phyloP scores from a whole-genome alignment of 495 filamentous ascomycete species.

The Penicillium manginii region DNA sequence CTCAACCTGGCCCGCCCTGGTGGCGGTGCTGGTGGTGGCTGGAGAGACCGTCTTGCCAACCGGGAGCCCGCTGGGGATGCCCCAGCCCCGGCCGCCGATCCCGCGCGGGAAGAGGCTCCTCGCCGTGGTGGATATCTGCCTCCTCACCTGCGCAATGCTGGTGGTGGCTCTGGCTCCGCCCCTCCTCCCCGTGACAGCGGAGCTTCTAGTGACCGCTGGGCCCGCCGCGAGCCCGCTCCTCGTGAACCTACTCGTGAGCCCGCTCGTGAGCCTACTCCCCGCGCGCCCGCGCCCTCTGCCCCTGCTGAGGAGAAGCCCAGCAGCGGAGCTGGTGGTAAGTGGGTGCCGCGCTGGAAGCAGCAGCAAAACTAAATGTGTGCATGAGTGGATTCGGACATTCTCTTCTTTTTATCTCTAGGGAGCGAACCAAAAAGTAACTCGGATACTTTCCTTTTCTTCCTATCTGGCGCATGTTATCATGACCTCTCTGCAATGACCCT shows the following conservation, averaged over 20 bases:
- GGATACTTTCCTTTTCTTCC: conserved; percentile 29
- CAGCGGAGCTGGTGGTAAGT: conserved; percentile 34
- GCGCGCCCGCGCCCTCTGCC: conserved; percentile 14
- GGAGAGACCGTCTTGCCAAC: conserved; percentile 84
- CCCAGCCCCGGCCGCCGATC: conserved; percentile 30
- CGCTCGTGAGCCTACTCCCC: conserved; percentile 20
- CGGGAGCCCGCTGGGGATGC: conserved; percentile 51
- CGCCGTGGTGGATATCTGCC: conserved; percentile 54
- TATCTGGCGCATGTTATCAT: conserved; percentile 37
- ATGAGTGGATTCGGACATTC: conserved; percentile 17
- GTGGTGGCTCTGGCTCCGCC: conserved; percentile 32
- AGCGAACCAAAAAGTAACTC: conserved; percentile 34
- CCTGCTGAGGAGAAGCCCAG: conserved; percentile 37
- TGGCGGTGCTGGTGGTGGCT: conserved; percentile 64
- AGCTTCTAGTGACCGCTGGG: conserved; percentile 33
- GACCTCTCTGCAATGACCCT: conserved; percentile 36
- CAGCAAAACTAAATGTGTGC: conserved; percentile 39
- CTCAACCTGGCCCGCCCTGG: conserved; percentile 64
- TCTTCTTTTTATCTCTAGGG: conserved; percentile 29
- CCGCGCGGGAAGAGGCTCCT: conserved; percentile 37
- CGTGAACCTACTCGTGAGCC: conserved; percentile 14
- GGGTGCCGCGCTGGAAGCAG: conserved; percentile 52
- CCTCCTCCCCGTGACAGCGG: conserved; percentile 36
- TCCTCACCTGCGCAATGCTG: conserved; percentile 50
- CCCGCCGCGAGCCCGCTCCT: conserved; percentile 22